These are phyloP conservation scores for Spizellomyces punctatus DNA, from an alignment of 192 early-diverging fungal genomes.

Conservation along the genomic window DNA sequence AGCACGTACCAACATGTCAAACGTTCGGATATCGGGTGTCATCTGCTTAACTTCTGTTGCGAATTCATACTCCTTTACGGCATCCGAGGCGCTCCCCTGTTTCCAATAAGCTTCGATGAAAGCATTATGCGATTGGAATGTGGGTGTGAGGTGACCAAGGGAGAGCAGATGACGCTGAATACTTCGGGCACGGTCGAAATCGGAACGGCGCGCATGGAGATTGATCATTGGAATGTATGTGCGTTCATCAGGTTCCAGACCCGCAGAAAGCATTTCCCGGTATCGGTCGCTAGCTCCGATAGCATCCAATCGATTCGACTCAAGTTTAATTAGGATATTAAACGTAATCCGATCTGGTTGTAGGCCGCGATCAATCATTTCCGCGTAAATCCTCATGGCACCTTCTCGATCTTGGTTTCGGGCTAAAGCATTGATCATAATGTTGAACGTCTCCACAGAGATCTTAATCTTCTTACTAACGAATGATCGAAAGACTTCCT, in stretches of 20 bases:
- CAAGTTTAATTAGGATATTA: conserved; percentile 39
- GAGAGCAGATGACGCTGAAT: conserved; percentile 5
- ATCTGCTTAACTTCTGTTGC: conserved; percentile 2
- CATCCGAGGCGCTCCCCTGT: not conserved
- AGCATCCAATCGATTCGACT: conserved; percentile 14
- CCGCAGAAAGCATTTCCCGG: conserved; percentile 5
- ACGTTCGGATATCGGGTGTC: conserved; percentile 33
- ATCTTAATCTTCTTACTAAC: not conserved
- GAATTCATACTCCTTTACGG: conserved; percentile 8
- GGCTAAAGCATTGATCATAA: conserved; percentile 26
- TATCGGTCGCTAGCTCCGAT: conserved; percentile 24
- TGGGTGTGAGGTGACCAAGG: not conserved
- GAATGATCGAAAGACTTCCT: conserved; percentile 8
- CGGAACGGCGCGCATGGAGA: conserved; percentile 9
- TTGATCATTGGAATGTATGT: conserved; percentile 24
- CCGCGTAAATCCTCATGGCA: conserved; percentile 14
- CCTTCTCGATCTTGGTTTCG: conserved; percentile 8
- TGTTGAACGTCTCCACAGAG: conserved; percentile 36
- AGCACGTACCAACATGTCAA: conserved; percentile 41
- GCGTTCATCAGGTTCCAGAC: not conserved
- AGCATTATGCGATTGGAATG: conserved; percentile 19
- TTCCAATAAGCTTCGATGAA: not conserved
- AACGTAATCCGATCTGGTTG: conserved; percentile 35
- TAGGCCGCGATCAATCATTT: conserved; percentile 24
- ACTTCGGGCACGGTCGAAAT: conserved; percentile 6